phyloP scores from a whole-genome alignment of 2,329 filamentous ascomycete species.

The Aciculosporium take region DNA sequence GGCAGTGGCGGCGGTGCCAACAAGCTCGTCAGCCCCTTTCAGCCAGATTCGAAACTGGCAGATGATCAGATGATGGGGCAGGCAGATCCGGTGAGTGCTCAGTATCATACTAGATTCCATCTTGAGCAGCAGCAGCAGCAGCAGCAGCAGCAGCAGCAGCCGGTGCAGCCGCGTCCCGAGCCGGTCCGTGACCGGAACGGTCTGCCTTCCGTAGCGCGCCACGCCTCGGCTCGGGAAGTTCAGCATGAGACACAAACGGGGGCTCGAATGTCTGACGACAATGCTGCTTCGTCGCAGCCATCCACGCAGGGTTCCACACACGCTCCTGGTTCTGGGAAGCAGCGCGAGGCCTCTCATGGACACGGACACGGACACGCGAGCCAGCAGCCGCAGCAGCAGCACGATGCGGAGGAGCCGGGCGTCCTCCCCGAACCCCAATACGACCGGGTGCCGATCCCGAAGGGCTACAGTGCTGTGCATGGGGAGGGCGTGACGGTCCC shows the following conservation, averaged over 20 bases:
- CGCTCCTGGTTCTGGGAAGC: neutral
- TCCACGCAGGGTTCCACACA: neutral
- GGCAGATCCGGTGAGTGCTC: neutral
- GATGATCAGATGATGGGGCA: neutral
- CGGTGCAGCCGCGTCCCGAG: neutral
- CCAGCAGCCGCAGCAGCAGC: neutral
- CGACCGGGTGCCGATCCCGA: constrained; percentile 23
- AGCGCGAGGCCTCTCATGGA: neutral
- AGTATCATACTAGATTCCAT: neutral
- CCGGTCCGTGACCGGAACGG: neutral
- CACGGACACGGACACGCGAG: neutral
- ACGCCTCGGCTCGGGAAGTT: too few relatives aligned
- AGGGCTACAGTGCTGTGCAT: constrained; percentile 21
- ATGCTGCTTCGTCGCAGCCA: neutral
- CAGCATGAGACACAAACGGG: too few relatives aligned
- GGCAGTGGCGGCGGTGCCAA: constrained; percentile 12
- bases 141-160: too few relatives aligned
- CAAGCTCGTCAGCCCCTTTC: constrained; percentile 20
- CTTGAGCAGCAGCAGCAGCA: neutral
- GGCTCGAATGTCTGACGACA: too few relatives aligned
- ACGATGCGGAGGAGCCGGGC: too few relatives aligned
- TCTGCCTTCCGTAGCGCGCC: too few relatives aligned
- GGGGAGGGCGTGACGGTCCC: constrained; percentile 20
- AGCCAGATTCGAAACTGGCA: constrained; percentile 16
- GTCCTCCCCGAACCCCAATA: constrained; percentile 19